Conservation (phyloP, 2,329 filamentous ascomycete species). For the Phaeosphaeriaceae sp. region DNA sequence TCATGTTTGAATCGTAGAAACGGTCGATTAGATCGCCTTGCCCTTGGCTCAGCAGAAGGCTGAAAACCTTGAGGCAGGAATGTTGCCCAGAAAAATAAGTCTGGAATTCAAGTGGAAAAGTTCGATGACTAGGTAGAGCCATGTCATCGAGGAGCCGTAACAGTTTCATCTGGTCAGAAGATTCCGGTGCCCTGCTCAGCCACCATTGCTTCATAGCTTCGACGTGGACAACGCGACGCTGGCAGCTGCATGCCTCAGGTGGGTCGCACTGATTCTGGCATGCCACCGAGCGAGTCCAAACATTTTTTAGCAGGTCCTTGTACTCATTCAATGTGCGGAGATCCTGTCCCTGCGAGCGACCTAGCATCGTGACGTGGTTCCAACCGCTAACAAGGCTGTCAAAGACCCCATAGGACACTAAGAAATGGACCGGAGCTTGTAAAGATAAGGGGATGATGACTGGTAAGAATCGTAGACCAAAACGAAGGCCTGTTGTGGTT, state of each 20-base stretch:
- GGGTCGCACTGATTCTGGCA: slow-evolving; percentile 11
- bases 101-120: slow-evolving; percentile 6
- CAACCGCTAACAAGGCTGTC: slow-evolving; percentile 7
- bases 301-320: slow-evolving; percentile 2
- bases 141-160: slow-evolving; percentile 5
- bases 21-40: slow-evolving; percentile 23
- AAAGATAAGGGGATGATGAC: background rate
- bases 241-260: slow-evolving; percentile 5
- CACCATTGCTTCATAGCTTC: slow-evolving; percentile 16
- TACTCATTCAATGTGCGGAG: background rate
- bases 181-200: background rate
- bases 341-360: background rate
- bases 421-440: background rate
- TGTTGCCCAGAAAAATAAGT: slow-evolving; percentile 2
- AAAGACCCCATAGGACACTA: background rate
- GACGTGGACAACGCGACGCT: slow-evolving; percentile 11
- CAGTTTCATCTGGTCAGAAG: slow-evolving; percentile 3
- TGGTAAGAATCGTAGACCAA: background rate
- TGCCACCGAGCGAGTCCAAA: slow-evolving; percentile 13
- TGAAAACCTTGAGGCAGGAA: slow-evolving; percentile 29
- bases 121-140: background rate
- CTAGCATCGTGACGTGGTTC: slow-evolving; percentile 10
- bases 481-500: background rate
- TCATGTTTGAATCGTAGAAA: slow-evolving; percentile 20
- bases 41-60: slow-evolving; percentile 25